Evolutionary conservation across 345 rosid genomes (phyloP).

Genomic region (Euclidium syriacum): DNA sequence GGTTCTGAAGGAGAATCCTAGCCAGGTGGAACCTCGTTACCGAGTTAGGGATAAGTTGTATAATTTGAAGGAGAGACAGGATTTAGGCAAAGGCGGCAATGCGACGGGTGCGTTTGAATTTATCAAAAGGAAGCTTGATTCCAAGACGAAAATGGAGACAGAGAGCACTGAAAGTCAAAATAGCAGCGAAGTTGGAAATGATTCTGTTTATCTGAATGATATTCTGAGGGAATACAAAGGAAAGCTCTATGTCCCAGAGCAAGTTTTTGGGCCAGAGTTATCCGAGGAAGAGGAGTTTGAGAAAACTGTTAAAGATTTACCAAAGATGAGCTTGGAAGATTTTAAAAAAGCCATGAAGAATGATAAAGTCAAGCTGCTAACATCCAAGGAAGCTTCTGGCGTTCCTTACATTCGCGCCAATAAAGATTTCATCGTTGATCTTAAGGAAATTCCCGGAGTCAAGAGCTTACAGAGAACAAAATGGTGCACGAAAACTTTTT

Average conservation of each 20-base stretch:
- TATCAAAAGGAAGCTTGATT: conserved; percentile 40
- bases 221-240: conserved; percentile 75
- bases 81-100: conserved; percentile 36
- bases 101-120: conserved; percentile 35
- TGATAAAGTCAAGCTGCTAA: conserved; percentile 65
- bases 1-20: conserved; percentile 77
- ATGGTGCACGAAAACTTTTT: conserved; percentile 46
- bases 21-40: conserved; percentile 73
- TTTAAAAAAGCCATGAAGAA: conserved; percentile 56
- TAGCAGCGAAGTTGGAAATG: conserved; percentile 24
- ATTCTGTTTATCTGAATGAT: conserved; percentile 67
- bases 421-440: conserved; percentile 66
- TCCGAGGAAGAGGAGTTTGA: conserved; percentile 77
- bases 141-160: conserved; percentile 29
- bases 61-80: conserved; percentile 55
- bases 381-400: conserved; percentile 51
- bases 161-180: conserved; percentile 17
- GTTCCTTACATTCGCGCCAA: conserved; percentile 23
- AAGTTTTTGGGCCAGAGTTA: conserved; percentile 60
- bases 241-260: conserved; percentile 89
- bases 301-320: conserved; percentile 52
- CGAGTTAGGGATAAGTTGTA: conserved; percentile 53
- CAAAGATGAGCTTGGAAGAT: conserved; percentile 68
- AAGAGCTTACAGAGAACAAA: conserved; percentile 81
- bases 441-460: conserved; percentile 81